Conservation (phyloP, 805 yeast genomes). For the Scheffersomyces amazonensis region DNA sequence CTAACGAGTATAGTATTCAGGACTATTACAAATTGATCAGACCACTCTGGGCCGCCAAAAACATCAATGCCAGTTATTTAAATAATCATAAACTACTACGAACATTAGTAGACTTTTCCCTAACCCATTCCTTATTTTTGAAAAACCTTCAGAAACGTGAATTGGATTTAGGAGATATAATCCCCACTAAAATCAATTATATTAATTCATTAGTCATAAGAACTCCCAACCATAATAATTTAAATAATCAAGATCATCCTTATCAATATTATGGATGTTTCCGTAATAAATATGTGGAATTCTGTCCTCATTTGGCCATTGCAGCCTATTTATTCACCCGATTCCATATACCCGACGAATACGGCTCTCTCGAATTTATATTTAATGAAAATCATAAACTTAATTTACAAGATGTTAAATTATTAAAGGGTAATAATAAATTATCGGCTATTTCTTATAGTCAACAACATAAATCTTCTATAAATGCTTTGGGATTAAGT, state of each 20-base stretch:
- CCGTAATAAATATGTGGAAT: conserved; percentile 20
- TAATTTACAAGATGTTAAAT: conserved; percentile 13
- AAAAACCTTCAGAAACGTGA: conserved; percentile 23
- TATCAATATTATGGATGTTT: conserved; percentile 17
- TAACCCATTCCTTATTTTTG: conserved; percentile 18
- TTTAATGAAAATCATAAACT: conserved; percentile 3
- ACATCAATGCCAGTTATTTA: conserved; percentile 9
- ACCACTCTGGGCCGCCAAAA: conserved; percentile 14
- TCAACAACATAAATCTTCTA: conserved; percentile 25
- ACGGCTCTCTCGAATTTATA: conserved; percentile 7
- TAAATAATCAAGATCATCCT: conserved; percentile 5
- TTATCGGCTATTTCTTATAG: conserved; percentile 18
- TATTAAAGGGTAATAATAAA: conserved; percentile 24
- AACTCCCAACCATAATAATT: conserved; percentile 2
- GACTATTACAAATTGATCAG: conserved; percentile 18
- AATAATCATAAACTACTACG: conserved; percentile 18
- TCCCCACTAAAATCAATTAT: conserved; percentile 4
- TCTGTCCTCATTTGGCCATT: conserved; percentile 25
- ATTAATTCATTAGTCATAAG: conserved; percentile 3
- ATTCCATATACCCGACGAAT: conserved; percentile 25
- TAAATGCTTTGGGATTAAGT: conserved; percentile 15
- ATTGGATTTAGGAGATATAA: conserved; percentile 18
- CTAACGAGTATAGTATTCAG: conserved; percentile 9
- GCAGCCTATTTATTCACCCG: conserved; percentile 25
- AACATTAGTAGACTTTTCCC: conserved; percentile 22